Base-by-base conservation (phyloP, 1,284 basidiomycete species). In the Rhodotorula sp. region DNA sequence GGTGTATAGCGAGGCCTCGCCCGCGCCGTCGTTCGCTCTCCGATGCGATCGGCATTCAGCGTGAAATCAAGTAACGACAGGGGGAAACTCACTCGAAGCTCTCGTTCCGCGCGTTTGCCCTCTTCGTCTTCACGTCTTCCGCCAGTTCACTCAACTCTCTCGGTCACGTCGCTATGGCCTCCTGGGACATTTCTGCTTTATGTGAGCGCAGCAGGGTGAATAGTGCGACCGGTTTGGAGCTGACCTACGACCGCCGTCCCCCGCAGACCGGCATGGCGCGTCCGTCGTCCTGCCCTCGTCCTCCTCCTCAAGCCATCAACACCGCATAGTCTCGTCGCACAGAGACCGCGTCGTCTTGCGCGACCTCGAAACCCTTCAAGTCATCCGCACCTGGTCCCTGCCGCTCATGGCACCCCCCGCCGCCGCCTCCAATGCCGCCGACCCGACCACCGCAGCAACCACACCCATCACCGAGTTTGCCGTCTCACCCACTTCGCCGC, bases 371-470 rank as follows among this genome's bases (percentile, higher is more conserved):
- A 21, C 64, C 3, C 63, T 73, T 6, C 46, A 62, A 21, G 67
- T 73, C 51, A 21, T 64, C 18, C 68, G 69, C 16, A 67, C 71
- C 18, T 75, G 74, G 74, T 29, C 68, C 14, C 65, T 75, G 31
- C 39, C 58, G 6, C 12, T 48, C 16, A 29, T 49, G n/a, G 0
- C 58, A 31, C 47, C 21, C 62, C 29, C 52, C n/a, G 14, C n/a
- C n/a, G n/a, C n/a, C n/a, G n/a, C n/a, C 15, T 29, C 29, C 29
- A 29, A 56, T 23, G 23, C 54, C 26, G n/a, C 26, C 14, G 54
- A n/a, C 8, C 26, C n/a, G 15, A 20, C 56, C 20, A 26, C 43
- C 58, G 12, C 43, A 29, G 2, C 48, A n/a, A 26, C 16, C 0
- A 6, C 47, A 65, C 7, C 47, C 3, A 18, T 68, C n/a, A 62